Conservation (phyloP, 805 yeast genomes). For the Vanderwaltozyma tropicalis region DNA sequence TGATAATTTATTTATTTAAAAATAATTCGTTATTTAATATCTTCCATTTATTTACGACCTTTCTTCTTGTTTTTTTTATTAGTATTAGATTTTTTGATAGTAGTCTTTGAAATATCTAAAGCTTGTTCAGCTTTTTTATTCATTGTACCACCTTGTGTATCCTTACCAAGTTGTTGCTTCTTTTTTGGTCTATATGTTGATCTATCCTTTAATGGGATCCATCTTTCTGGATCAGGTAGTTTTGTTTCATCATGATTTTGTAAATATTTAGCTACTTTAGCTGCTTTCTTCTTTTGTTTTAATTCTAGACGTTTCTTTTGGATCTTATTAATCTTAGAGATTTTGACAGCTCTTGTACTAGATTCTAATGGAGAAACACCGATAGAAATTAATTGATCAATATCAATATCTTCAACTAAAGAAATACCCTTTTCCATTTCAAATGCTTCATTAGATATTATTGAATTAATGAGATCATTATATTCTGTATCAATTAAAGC, state of each 20-base stretch:
- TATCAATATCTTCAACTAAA: slow-evolving; percentile 17
- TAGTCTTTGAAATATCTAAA: slow-evolving; percentile 23
- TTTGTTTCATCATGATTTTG: slow-evolving; percentile 25
- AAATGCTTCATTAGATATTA: slow-evolving; percentile 3
- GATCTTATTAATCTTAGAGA: slow-evolving; percentile 5
- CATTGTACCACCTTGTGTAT: slow-evolving; percentile 57
- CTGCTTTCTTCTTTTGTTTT: slow-evolving; percentile 12
- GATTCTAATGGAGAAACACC: slow-evolving; percentile 12
- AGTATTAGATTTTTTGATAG: slow-evolving; percentile 5
- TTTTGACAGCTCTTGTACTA: neutral
- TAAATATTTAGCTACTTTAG: slow-evolving; percentile 16
- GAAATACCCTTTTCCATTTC: slow-evolving; percentile 8
- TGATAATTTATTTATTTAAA: neutral
- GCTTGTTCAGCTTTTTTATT: slow-evolving; percentile 27
- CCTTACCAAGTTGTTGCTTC: slow-evolving; percentile 36
- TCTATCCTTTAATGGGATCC: slow-evolving; percentile 86
- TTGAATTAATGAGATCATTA: slow-evolving; percentile 8
- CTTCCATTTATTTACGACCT: slow-evolving; percentile 13
- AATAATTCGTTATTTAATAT: neutral
- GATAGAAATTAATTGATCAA: slow-evolving; percentile 10
- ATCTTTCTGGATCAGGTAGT: slow-evolving; percentile 62
- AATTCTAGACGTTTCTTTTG: slow-evolving; percentile 25
- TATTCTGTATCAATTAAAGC: slow-evolving; percentile 1
- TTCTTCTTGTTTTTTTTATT: slow-evolving; percentile 16
- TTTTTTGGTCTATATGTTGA: slow-evolving; percentile 72